These are phyloP conservation scores for Coemansia sp. DNA, from an alignment of 192 early-diverging fungal genomes.

Conservation along the genomic window DNA sequence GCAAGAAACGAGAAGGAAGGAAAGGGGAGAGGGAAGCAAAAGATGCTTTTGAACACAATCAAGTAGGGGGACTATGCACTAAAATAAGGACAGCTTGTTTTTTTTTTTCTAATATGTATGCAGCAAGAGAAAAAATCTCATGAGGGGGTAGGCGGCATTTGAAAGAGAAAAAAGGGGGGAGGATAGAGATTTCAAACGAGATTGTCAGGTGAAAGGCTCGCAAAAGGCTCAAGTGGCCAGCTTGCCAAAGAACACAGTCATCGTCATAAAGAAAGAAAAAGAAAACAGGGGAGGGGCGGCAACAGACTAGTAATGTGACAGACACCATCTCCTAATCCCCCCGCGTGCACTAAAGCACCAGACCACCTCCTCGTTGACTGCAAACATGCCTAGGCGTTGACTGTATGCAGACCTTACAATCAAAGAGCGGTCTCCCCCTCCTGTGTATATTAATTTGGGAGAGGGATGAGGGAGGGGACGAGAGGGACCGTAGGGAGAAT, in stretches of 20 bases:
- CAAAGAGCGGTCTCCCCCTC: not conserved
- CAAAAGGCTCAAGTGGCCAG: no score
- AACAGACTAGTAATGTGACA: slow-evolving; percentile 5
- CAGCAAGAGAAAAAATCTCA: not conserved
- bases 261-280: not conserved
- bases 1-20: not conserved
- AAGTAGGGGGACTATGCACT: slow-evolving; percentile 7
- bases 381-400: not conserved
- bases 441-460: not conserved
- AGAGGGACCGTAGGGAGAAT: slow-evolving; percentile 1
- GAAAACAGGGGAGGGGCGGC: not conserved
- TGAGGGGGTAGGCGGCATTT: slow-evolving; percentile 2
- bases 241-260: not conserved
- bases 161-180: not conserved
- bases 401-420: not conserved
- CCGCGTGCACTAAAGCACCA: not conserved
- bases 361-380: not conserved
- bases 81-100: no score
- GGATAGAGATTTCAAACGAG: slow-evolving; percentile 12
- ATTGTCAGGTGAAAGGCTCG: not conserved
- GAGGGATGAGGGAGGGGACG: not conserved
- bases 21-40: not conserved
- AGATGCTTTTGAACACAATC: slow-evolving; percentile 3
- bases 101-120: no score
- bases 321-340: not conserved